Percentiles rank a stretch among this genome's conserved stretches.
Evolutionary conservation across 2,329 filamentous ascomycete species (phyloP).

Genomic region (Colletotrichum lini): DNA sequence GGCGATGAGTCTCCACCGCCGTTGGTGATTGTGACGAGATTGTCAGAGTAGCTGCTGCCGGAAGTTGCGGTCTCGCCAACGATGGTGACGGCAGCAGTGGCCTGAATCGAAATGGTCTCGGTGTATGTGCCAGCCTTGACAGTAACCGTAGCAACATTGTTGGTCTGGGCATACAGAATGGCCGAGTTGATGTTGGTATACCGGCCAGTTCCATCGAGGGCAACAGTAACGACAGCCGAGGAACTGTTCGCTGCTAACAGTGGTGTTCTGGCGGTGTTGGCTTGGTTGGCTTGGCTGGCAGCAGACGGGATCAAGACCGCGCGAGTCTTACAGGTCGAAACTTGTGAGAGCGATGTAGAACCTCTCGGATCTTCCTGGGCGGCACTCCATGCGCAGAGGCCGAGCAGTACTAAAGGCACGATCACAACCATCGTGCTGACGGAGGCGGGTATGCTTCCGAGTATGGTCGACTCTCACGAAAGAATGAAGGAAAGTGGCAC

Average conservation of each 20-base stretch:
- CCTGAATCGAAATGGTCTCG: constrained; percentile 57
- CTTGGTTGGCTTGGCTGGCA: neutral
- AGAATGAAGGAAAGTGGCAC: no score
- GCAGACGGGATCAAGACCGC: neutral
- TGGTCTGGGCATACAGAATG: constrained; percentile 58
- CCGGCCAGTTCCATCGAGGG: constrained; percentile 58
- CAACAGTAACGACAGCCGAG: constrained; percentile 56
- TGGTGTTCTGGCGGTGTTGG: constrained; percentile 5
- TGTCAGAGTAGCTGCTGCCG: constrained; percentile 51
- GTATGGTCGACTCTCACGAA: no score
- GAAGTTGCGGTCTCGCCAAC: constrained; percentile 51
- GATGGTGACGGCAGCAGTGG: constrained; percentile 58
- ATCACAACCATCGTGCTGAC: no score
- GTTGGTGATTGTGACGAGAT: constrained; percentile 54
- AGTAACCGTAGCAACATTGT: constrained; percentile 58
- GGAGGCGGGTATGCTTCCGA: no score
- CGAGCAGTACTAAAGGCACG: no score
- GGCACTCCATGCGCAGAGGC: no score
- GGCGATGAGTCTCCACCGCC: constrained; percentile 36
- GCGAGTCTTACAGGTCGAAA: neutral
- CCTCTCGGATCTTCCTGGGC: no score
- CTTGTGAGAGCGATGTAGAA: no score
- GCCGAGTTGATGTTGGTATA: constrained; percentile 61
- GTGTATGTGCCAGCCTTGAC: constrained; percentile 61
- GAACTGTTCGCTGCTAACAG: constrained; percentile 10